phyloP scores from a whole-genome alignment of 768 basidiomycete species.

The Boletus coccyginus region DNA sequence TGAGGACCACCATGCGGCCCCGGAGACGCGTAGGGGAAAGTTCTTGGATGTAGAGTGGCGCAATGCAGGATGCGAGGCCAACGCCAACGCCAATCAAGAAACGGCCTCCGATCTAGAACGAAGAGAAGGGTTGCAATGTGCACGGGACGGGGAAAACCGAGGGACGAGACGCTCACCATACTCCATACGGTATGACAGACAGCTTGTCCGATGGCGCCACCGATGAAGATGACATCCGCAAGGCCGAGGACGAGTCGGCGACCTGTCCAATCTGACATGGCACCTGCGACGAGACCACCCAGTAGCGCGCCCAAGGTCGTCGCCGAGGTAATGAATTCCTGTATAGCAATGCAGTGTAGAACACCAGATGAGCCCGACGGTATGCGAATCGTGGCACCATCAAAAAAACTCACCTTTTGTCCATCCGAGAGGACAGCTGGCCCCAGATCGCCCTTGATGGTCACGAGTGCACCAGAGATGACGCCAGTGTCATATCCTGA shows the following conservation, averaged over 20 bases:
- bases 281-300: constrained; percentile 69
- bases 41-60: constrained; percentile 84
- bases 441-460: constrained; percentile 65
- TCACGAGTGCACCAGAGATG: constrained; percentile 77
- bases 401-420: constrained; percentile 41
- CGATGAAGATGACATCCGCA: constrained; percentile 72
- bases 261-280: constrained; percentile 70
- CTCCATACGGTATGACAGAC: constrained; percentile 66
- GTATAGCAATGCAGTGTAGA: not conserved
- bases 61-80: constrained; percentile 73
- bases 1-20: constrained; percentile 70
- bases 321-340: constrained; percentile 71
- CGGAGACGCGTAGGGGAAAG: constrained; percentile 71
- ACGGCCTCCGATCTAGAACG: constrained; percentile 63
- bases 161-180: constrained; percentile 46
- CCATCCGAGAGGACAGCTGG: constrained; percentile 51
- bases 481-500: constrained; percentile 80
- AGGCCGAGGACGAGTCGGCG: constrained; percentile 61
- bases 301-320: constrained; percentile 77
- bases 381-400: not conserved
- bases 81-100: constrained; percentile 77
- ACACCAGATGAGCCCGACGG: not conserved
- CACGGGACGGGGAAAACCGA: not conserved
- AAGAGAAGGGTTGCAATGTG: constrained; percentile 23
- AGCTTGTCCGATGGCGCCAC: constrained; percentile 70